phyloP scores from a whole-genome alignment of 2,329 filamentous ascomycete species.

The Penicillium digitatum region DNA sequence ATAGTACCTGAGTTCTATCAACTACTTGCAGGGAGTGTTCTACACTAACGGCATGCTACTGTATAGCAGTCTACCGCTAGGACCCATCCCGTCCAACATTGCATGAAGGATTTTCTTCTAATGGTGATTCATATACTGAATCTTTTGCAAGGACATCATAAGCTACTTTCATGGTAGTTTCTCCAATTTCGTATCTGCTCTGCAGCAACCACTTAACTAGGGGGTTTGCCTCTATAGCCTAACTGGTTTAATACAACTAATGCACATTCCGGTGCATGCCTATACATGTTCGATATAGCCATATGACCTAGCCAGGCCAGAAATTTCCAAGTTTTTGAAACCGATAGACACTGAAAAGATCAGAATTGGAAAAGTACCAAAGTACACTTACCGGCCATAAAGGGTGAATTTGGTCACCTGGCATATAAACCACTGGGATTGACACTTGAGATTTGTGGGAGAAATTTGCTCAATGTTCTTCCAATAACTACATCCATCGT shows the following conservation, averaged over 20 bases:
- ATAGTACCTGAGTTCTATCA: too few relatives aligned
- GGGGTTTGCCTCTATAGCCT: neutral
- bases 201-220: neutral
- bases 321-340: neutral
- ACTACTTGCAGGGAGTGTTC: too few relatives aligned
- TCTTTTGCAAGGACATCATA: neutral
- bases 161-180: too few relatives aligned
- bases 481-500: neutral
- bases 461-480: too few relatives aligned
- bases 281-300: neutral
- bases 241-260: neutral
- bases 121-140: neutral
- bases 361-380: neutral
- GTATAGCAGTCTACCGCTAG: neutral
- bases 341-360: neutral
- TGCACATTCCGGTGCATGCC: neutral
- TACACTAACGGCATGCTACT: neutral
- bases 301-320: neutral
- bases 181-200: neutral
- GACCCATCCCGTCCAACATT: fast-evolving
- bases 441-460: neutral
- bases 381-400: neutral
- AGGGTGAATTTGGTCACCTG: neutral
- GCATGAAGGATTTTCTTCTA: neutral
- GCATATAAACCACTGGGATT: neutral